Percentiles rank a stretch among this genome's conserved stretches.
Evolutionary conservation across 129 eudicot genomes (phyloP).

Genomic region (Smallanthus sonchifolius): DNA sequence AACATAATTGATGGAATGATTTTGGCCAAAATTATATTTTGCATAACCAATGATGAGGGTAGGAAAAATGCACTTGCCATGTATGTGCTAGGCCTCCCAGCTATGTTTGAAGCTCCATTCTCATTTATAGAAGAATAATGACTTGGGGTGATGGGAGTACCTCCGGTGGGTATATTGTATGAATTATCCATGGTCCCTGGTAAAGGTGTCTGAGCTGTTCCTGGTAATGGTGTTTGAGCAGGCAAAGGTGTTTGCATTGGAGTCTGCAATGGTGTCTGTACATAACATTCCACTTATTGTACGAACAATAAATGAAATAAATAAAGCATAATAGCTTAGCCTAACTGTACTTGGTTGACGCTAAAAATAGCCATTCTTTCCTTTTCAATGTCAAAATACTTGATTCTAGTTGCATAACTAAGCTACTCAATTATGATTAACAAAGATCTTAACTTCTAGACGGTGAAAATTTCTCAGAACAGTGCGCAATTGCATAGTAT

Average conservation of each 20-base stretch:
- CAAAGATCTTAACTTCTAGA: background rate
- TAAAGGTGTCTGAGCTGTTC: constrained; percentile 54
- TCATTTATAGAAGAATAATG: constrained; percentile 52
- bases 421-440: background rate
- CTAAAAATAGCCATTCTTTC: no score
- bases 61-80: constrained; percentile 48
- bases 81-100: constrained; percentile 70
- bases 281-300: constrained; percentile 3
- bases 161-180: constrained; percentile 74
- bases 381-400: background rate
- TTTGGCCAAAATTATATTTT: background rate
- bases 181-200: constrained; percentile 63
- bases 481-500: background rate
- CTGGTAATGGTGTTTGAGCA: constrained; percentile 76
- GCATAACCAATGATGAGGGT: background rate
- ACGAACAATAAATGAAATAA: constrained; percentile 5
- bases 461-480: background rate
- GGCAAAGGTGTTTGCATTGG: constrained; percentile 66
- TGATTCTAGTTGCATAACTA: background rate
- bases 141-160: constrained; percentile 67
- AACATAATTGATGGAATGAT: background rate
- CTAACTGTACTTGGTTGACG: background rate
- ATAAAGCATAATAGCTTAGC: background rate
- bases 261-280: constrained; percentile 56
- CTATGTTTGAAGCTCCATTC: constrained; percentile 33